Percentiles rank a stretch among this genome's conserved stretches.
phyloP scores from a whole-genome alignment of 768 basidiomycete genomes.

The Pleurotus platypus region DNA sequence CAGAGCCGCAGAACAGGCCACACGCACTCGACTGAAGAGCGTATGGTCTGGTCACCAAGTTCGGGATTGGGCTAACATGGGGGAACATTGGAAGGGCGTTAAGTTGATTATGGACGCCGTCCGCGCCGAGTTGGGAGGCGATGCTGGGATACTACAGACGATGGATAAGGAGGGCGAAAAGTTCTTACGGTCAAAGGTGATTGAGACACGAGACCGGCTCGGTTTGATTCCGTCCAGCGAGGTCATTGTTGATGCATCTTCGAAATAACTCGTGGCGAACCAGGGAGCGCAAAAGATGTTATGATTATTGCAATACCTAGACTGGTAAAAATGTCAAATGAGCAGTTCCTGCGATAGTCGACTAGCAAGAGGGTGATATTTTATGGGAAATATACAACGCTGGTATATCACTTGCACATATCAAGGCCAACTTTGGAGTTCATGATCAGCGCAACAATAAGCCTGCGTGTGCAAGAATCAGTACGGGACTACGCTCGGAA shows the following conservation, averaged over 20 bases:
- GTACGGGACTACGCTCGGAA: background rate
- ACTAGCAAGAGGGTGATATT: no score
- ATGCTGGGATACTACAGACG: constrained; percentile 35
- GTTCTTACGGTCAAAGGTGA: constrained; percentile 30
- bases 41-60: constrained; percentile 48
- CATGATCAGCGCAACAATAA: constrained; percentile 90
- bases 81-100: constrained; percentile 38
- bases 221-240: constrained; percentile 6
- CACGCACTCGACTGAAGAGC: constrained; percentile 32
- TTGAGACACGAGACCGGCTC: constrained; percentile 31
- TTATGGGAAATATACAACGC: background rate
- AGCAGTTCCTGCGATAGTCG: no score
- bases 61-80: constrained; percentile 51
- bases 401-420: constrained; percentile 20
- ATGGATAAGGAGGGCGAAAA: constrained; percentile 35
- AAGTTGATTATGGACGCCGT: constrained; percentile 52
- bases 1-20: constrained; percentile 22
- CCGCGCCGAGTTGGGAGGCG: constrained; percentile 42
- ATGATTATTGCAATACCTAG: no score
- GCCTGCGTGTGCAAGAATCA: constrained; percentile 29
- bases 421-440: constrained; percentile 63
- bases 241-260: no score
- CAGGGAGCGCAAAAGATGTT: no score
- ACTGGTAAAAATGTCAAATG: no score
- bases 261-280: no score